These are phyloP conservation scores for Aspergillus tubingensis DNA, from an alignment of 2,329 filamentous ascomycete genomes.

Conservation along the genomic window DNA sequence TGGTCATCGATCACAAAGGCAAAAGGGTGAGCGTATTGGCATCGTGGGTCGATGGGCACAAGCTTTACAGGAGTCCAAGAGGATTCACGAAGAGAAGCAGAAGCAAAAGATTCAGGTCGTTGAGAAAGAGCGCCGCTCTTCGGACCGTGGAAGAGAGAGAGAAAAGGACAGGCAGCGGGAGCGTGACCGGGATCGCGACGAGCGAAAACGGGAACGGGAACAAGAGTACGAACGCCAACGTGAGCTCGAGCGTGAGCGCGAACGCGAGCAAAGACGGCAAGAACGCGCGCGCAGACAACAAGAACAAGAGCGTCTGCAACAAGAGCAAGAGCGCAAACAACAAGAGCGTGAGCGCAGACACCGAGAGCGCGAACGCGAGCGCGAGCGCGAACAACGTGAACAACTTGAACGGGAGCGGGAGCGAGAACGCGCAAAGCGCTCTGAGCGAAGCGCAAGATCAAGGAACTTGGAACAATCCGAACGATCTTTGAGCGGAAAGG, in stretches of 20 bases:
- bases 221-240: background rate
- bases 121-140: slow-evolving; percentile 23
- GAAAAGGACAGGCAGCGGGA: slow-evolving; percentile 11
- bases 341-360: background rate
- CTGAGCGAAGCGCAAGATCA: background rate
- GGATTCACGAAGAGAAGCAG: slow-evolving; percentile 38
- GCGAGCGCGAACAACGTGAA: background rate
- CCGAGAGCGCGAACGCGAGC: background rate
- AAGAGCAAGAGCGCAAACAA: slow-evolving; percentile 2
- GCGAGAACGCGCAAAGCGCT: slow-evolving; percentile 14
- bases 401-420: background rate
- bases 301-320: background rate
- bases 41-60: slow-evolving; percentile 38
- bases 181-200: background rate
- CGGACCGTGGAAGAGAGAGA: slow-evolving; percentile 6
- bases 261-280: background rate
- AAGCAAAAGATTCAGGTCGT: slow-evolving; percentile 16
- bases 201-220: background rate
- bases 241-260: background rate
- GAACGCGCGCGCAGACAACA: background rate
- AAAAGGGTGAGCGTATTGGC: slow-evolving; percentile 36
- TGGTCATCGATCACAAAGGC: slow-evolving; percentile 31
- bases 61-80: slow-evolving; percentile 39
- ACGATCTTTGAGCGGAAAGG: slow-evolving; percentile 8
- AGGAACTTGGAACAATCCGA: slow-evolving; percentile 1